phyloP scores from a whole-genome alignment of 2,329 filamentous ascomycete genomes.

The Colletotrichum chlorophyti region DNA sequence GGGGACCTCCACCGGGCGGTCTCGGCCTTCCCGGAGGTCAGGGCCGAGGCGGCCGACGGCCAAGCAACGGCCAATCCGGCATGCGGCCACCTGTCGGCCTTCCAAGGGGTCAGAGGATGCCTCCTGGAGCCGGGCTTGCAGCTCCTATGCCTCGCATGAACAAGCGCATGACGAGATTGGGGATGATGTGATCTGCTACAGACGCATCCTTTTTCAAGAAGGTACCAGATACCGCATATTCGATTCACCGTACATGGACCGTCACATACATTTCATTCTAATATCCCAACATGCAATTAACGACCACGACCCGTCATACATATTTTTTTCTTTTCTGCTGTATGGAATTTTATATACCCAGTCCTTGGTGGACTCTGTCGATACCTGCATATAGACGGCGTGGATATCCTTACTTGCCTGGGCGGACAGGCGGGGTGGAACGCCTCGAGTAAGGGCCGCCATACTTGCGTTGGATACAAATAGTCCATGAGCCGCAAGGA shows the following conservation, averaged over 20 bases:
- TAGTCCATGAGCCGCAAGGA: not conserved
- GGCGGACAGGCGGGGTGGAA: not conserved
- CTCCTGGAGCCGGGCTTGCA: slow-evolving; percentile 29
- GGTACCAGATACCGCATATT: not conserved
- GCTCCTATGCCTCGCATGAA: slow-evolving; percentile 58
- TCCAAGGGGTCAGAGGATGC: slow-evolving; percentile 26
- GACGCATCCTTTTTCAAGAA: not conserved
- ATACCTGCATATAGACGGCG: slow-evolving; percentile 26
- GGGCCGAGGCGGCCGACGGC: slow-evolving; percentile 15
- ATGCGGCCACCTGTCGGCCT: slow-evolving; percentile 27
- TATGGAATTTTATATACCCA: slow-evolving; percentile 30
- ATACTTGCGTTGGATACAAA: not conserved
- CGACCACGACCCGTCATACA: slow-evolving; percentile 24
- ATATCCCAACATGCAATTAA: slow-evolving; percentile 17
- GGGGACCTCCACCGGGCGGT: slow-evolving; percentile 24
- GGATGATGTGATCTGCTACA: slow-evolving; percentile 55
- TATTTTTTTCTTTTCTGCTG: slow-evolving; percentile 19
- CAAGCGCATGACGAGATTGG: slow-evolving; percentile 67
- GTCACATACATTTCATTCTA: slow-evolving; percentile 14
- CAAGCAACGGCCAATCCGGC: slow-evolving; percentile 27
- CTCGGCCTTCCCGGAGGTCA: slow-evolving; percentile 14
- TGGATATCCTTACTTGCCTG: slow-evolving; percentile 1
- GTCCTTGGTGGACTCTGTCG: slow-evolving; percentile 27
- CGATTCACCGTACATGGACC: slow-evolving; percentile 16
- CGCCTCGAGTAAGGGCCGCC: not conserved